These are phyloP conservation scores for Pseudisothecium myosuroides DNA, from an alignment of 225 moss, liverwort and hornwort species.

Conservation along the genomic window DNA sequence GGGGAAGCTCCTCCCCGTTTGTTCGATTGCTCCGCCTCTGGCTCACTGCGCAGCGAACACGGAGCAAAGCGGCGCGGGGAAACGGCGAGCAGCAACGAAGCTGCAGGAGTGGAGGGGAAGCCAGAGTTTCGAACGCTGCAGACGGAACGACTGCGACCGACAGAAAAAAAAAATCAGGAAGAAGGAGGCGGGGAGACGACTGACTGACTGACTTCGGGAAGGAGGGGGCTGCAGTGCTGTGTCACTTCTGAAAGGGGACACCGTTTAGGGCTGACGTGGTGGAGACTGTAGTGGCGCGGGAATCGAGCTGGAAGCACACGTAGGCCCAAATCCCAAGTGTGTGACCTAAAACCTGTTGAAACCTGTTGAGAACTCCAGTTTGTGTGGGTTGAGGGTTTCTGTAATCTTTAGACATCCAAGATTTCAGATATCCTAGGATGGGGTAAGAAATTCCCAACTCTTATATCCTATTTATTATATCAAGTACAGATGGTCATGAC, in stretches of 20 bases:
- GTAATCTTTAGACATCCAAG: neutral
- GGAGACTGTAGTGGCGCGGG: neutral
- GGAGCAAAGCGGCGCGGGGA: neutral
- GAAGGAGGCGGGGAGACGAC: no score
- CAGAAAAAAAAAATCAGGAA: neutral
- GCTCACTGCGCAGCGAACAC: neutral
- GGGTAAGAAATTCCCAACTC: neutral
- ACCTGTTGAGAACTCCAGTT: neutral
- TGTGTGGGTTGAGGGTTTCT: neutral
- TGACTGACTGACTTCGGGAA: neutral
- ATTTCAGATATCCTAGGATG: neutral
- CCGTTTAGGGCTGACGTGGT: constrained; percentile 1
- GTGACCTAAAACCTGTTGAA: neutral
- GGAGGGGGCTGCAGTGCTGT: neutral
- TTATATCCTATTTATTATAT: neutral
- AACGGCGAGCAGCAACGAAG: neutral
- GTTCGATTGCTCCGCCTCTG: neutral
- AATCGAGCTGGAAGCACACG: neutral
- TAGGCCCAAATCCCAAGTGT: neutral
- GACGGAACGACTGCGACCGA: neutral
- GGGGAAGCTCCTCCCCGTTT: neutral
- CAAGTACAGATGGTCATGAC: no score
- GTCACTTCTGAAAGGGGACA: neutral
- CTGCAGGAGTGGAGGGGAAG: neutral
- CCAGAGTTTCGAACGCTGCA: neutral